Evolutionary conservation across 2,329 filamentous ascomycete species (phyloP), one percentile per base, ranked within the genome.

Genomic region (Rutstroemia sp.): DNA sequence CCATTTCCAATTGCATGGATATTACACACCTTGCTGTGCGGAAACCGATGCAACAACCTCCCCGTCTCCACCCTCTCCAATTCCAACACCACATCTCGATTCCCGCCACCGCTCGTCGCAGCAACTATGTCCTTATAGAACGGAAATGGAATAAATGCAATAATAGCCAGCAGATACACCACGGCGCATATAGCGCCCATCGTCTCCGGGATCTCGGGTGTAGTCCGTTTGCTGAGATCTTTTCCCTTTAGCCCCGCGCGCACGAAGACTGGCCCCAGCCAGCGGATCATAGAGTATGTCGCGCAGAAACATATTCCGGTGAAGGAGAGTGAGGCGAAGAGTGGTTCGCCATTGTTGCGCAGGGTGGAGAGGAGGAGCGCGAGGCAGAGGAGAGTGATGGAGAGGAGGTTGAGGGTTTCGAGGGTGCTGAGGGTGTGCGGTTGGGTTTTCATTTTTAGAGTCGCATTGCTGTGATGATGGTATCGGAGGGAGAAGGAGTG

Each of bases 101-200:
- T 96, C 49, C 92, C 92, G 61, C 91, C 92, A 61, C 92, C 94
- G 63, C 90, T 95, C 19, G 94, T 97, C 41, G 92, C 91, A 16
- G 90, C 89, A 25, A 96, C 92, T 63, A 99, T 95, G 70, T 97
- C 92, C 73, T 96, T 95, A 77, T 96, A 97, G 72, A 99, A 97
- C 1, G 92, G 89, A 72, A 96, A 96, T 0, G 94, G 94, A 57
- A 97, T 91, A 71, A 99, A 99, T 60, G 90, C 76, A 63, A 97
- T 95, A 63, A 97, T 80, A 50, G 85, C 81, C 62, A 99, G 79
- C 45, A 99, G 79, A 73, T 97, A 97, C 25, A 97, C 91, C 63
- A 94, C 83, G 8, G 92, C 94, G 69, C 89, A 95, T 25, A 99
- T 82, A 57, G 90, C 89, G 30, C 94, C 94, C 92, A 99, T 96